A percentile compares a stretch with the other conserved stretches of the same genome.
Evolutionary conservation across 2,329 filamentous ascomycete genomes (phyloP).

Genomic region (Decorospora gaudefroyi): DNA sequence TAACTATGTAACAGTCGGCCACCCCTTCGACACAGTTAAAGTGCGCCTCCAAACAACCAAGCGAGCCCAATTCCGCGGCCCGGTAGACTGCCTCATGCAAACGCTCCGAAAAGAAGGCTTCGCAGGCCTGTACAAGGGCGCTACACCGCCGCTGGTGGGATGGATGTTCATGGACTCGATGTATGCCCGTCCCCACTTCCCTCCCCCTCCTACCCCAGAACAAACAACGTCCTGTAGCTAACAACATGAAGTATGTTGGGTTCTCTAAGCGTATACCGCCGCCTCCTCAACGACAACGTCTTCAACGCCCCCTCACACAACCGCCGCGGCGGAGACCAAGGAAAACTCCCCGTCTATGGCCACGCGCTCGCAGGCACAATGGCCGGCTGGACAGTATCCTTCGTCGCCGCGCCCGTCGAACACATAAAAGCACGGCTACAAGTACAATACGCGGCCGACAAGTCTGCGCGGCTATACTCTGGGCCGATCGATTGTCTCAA

Average conservation of each 20-base stretch:
- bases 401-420: slow-evolving; percentile 91
- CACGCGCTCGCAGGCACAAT: slow-evolving; percentile 87
- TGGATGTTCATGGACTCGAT: slow-evolving; percentile 98
- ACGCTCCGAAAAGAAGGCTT: slow-evolving; percentile 86
- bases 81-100: slow-evolving; percentile 80
- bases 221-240: slow-evolving; percentile 2
- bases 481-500: slow-evolving; percentile 82
- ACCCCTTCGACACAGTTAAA: slow-evolving; percentile 94
- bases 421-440: slow-evolving; percentile 94
- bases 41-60: slow-evolving; percentile 90
- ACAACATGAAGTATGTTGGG: slow-evolving; percentile 72
- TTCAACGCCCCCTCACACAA: slow-evolving; percentile 65
- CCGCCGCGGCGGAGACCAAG: slow-evolving; percentile 44
- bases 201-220: not conserved
- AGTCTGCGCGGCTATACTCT: slow-evolving; percentile 76
- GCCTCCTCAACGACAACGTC: slow-evolving; percentile 77
- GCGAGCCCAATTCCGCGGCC: slow-evolving; percentile 76
- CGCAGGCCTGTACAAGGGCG: slow-evolving; percentile 88
- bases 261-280: slow-evolving; percentile 86
- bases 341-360: slow-evolving; percentile 72
- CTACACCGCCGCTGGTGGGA: slow-evolving; percentile 85
- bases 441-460: slow-evolving; percentile 85
- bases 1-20: slow-evolving; percentile 56
- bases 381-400: slow-evolving; percentile 86
- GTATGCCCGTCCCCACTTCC: slow-evolving; percentile 41